A percentile compares a stretch with the other conserved stretches of the same genome.
Evolutionary conservation across 768 basidiomycete species (phyloP).

Genomic region (Lactarius tabidus): DNA sequence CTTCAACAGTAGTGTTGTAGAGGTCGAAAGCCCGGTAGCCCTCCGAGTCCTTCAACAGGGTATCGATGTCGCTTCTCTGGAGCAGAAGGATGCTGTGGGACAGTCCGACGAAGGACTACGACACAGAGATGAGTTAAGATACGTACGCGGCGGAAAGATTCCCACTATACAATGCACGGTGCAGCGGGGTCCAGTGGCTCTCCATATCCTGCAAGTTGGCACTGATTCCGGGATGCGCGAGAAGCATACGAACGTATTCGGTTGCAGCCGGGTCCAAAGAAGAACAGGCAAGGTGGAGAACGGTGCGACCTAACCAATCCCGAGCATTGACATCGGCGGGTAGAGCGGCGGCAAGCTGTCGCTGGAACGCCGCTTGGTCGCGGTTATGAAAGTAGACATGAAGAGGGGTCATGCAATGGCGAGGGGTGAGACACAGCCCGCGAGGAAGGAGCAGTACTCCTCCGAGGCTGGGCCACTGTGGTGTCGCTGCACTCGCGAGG

Average conservation of each 20-base stretch:
- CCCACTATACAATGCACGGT: slow-evolving; percentile 78
- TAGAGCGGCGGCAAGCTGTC: slow-evolving; percentile 44
- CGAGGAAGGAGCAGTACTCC: slow-evolving; percentile 5
- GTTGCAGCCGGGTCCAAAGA: slow-evolving; percentile 45
- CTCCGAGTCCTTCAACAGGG: slow-evolving; percentile 71
- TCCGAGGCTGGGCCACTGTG: not conserved
- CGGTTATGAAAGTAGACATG: slow-evolving; percentile 70
- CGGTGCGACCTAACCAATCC: slow-evolving; percentile 69
- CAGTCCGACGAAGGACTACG: not conserved
- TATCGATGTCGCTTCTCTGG: slow-evolving; percentile 69
- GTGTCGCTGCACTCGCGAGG: not conserved
- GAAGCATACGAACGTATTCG: slow-evolving; percentile 73
- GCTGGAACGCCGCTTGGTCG: slow-evolving; percentile 73
- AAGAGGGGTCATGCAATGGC: slow-evolving; percentile 66
- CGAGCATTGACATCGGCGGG: slow-evolving; percentile 61
- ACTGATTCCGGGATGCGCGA: slow-evolving; percentile 70
- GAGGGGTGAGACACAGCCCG: slow-evolving; percentile 1
- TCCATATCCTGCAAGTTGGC: slow-evolving; percentile 80
- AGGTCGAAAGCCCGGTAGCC: slow-evolving; percentile 91
- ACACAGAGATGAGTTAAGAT: not conserved
- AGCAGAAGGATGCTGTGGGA: slow-evolving; percentile 63
- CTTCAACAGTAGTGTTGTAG: slow-evolving; percentile 52
- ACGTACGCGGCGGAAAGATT: slow-evolving; percentile 69
- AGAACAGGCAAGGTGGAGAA: slow-evolving; percentile 77
- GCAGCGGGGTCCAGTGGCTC: slow-evolving; percentile 88